Base-by-base conservation (phyloP, 768 basidiomycete genomes). In the Lentinula boryana region DNA sequence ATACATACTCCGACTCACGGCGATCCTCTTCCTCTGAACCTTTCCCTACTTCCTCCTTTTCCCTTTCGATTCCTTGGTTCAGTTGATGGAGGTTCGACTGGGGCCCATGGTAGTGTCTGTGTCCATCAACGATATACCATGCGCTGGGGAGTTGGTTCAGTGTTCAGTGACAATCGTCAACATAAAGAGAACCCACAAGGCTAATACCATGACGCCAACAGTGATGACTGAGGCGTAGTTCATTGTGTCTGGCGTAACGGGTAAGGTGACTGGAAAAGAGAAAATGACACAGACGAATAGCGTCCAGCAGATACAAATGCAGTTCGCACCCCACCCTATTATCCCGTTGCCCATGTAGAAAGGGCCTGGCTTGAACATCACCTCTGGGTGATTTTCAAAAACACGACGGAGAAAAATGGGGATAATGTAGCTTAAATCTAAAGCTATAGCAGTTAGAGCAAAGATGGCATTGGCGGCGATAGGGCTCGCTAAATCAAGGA, bases 331-430 rank as follows among this genome's bases (percentile, higher is more conserved):
- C 76, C 80, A 80, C 0, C 89, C 89, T 15, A 90, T 69, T 44
- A 77, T 62, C 0, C 89, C 89, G 58, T 82, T 74, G 33, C 91
- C 88, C 84, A 93, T 85, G 74, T 87, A 93, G 75, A 93, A 93
- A 5, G 92, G 91, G 10, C 92, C 92, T 4, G 92, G 92, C 62
- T 82, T 85, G 79, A 94, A 94, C 66, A 81, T 78, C 40, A 94
- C 91, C 52, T 93, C 91, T 0, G 89, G 88, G 67, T 93, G 91
- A 58, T 84, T 78, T 64, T 79, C 74, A 71, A 80, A 91, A 32
- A 85, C 68, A 33, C 91, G 79, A 44, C 91, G 83, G 72, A 87
- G 78, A 69, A 86, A 82, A 65, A 94, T 91, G 4, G 91, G 92
- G 62, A 93, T 89, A 66, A 92, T 84, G 69, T 94, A 94, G 65